phyloP scores from a whole-genome alignment of 2,329 filamentous ascomycete genomes.

The Exophiala alcalophila region DNA sequence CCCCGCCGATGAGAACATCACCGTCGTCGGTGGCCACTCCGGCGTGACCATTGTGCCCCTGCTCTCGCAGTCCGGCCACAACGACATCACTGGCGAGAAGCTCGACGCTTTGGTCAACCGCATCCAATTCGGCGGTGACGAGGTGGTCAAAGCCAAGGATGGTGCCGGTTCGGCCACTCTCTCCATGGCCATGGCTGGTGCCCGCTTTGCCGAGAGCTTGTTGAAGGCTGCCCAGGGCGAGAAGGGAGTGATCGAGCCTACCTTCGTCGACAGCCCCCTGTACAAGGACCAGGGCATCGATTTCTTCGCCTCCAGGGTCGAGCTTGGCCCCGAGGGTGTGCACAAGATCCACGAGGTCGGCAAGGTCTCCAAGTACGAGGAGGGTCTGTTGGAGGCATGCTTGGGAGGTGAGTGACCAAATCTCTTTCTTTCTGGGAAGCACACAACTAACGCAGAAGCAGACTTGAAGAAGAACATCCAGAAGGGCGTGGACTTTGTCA shows the following conservation, averaged over 20 bases:
- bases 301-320: conserved; percentile 93
- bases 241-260: conserved; percentile 93
- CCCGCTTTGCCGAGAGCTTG: conserved; percentile 80
- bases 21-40: conserved; percentile 94
- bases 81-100: conserved; percentile 73
- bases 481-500: conserved; percentile 74
- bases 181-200: conserved; percentile 97
- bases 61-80: conserved; percentile 88
- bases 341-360: conserved; percentile 89
- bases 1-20: conserved; percentile 89
- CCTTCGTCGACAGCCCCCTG: conserved; percentile 93
- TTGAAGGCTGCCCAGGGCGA: conserved; percentile 90
- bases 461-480: conserved; percentile 72
- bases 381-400: conserved; percentile 83
- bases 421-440: not conserved
- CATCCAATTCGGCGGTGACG: conserved; percentile 98
- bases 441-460: conserved; percentile 21
- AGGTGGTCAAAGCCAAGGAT: conserved; percentile 99
- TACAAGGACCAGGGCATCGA: conserved; percentile 98
- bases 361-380: conserved; percentile 77
- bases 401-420: conserved; percentile 55
- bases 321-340: conserved; percentile 94
- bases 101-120: conserved; percentile 78
- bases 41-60: conserved; percentile 98
- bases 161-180: conserved; percentile 95